Base-by-base conservation (phyloP, 1,284 basidiomycete genomes). In the Xerocomus minutiporus region DNA sequence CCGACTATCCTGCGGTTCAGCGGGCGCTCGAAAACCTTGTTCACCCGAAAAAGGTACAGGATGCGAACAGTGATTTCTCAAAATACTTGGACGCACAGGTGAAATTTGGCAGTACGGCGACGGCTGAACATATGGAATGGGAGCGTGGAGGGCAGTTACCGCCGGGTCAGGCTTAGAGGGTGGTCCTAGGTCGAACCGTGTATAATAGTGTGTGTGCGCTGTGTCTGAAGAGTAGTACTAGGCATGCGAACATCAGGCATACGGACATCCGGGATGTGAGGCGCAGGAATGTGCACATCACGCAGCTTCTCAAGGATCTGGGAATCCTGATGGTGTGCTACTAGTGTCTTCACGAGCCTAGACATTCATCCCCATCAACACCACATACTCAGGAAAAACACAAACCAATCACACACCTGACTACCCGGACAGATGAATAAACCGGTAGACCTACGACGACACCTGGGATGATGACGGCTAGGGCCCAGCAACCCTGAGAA, bases 401-500 rank as follows among this genome's bases (percentile, higher is more conserved):
- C 8, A n/a, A 11, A 25, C 12, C n/a, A 13, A 35, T 31, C 17
- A 66, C 64, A 52, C 17, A 68, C 62, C 12, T 36, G 20, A 46
- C 48, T 17, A 25, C 25, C 8, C 13, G 26, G n/a, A 48, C 38
- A 17, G 60, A 68, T 7, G 51, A 15, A 28, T 53, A 52, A n/a
- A 58, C 17, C 0, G 65, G 57, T 15, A 44, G 13, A 11, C 39
- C 4, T 3, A 53, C 17, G 3, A 35, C 17, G 17, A 48, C 47
- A 3, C 51, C 48, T 4, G 62, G 50, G 31, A 59, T 17, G 17
- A 17, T 17, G 17, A 17, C 8, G 3, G 50, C 62, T 9, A 66
- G 26, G 0, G 36, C 60, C 64, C 1, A 68, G 48, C 8, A 59
- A 1, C 1, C 29, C 51, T 3, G 61, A 50, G 6, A 68, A 46